Evolutionary conservation across 1,284 basidiomycete species (phyloP).

Genomic region (Ceraceosorus guamensis): DNA sequence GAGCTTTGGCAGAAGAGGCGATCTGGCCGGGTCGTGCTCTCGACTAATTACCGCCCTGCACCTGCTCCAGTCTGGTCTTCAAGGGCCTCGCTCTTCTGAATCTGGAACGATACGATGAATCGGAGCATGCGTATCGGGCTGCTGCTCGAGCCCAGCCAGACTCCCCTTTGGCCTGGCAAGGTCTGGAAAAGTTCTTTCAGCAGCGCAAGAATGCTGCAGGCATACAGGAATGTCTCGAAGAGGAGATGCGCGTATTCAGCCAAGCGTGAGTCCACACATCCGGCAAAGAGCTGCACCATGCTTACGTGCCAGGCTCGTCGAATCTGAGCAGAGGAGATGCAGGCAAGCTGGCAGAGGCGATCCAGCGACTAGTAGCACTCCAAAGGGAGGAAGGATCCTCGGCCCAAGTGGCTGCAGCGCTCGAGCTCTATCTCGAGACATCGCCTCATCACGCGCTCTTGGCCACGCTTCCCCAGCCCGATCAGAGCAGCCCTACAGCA

Average conservation of each 20-base stretch:
- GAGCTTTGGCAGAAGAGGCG: too few relatives aligned
- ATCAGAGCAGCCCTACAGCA: slow-evolving; percentile 62
- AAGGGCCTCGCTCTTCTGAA: slow-evolving; percentile 35
- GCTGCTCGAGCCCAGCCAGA: slow-evolving; percentile 45
- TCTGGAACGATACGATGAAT: slow-evolving; percentile 21
- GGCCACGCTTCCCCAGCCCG: slow-evolving; percentile 63
- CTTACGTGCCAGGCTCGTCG: not conserved
- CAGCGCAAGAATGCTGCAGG: slow-evolving; percentile 42
- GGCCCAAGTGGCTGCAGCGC: slow-evolving; percentile 54
- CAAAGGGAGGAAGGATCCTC: slow-evolving; percentile 60
- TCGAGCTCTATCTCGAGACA: slow-evolving; percentile 67
- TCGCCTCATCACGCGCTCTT: slow-evolving; percentile 65
- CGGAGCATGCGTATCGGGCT: slow-evolving; percentile 40
- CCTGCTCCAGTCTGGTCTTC: slow-evolving; percentile 27
- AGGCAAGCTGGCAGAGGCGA: slow-evolving; percentile 66
- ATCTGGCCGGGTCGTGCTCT: too few relatives aligned
- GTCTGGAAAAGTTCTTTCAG: slow-evolving; percentile 49
- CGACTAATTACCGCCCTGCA: too few relatives aligned
- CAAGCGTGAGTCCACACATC: slow-evolving; percentile 15
- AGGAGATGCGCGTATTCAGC: slow-evolving; percentile 39
- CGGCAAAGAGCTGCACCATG: not conserved
- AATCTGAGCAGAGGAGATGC: slow-evolving; percentile 60
- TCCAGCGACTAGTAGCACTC: slow-evolving; percentile 69
- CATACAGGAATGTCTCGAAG: slow-evolving; percentile 32
- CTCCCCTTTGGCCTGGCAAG: slow-evolving; percentile 49